phyloP scores from a whole-genome alignment of 306 rosid genomes.

The Acacia acuminata region DNA sequence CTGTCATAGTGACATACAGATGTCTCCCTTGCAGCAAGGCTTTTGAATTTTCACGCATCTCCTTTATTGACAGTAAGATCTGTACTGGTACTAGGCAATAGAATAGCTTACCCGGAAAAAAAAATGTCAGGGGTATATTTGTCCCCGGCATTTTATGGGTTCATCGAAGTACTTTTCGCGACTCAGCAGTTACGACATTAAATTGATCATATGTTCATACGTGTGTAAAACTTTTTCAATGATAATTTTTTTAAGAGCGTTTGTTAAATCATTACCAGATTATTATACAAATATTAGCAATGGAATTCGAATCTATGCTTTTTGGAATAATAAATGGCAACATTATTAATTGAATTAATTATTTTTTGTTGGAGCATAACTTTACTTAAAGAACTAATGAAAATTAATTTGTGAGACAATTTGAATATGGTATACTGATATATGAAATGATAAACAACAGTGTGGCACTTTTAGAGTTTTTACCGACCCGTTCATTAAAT shows the following conservation, averaged over 20 bases:
- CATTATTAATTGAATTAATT: not conserved
- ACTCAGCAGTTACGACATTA: no score
- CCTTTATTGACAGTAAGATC: no score
- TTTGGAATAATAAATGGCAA: not conserved
- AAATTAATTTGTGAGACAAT: no score
- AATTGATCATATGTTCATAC: no score
- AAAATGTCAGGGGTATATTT: not conserved
- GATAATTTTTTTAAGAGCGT: not conserved
- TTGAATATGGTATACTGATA: no score
- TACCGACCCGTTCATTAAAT: no score
- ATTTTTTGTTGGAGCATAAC: not conserved
- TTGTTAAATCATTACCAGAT: not conserved
- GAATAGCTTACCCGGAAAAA: not conserved
- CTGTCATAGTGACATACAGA: not conserved
- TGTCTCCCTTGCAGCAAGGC: not conserved
- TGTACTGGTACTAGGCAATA: no score
- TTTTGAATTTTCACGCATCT: not conserved
- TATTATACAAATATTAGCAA: no score
- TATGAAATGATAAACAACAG: not conserved
- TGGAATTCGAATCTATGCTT: not conserved
- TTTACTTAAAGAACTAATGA: not conserved
- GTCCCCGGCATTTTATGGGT: not conserved
- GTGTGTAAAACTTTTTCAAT: not conserved
- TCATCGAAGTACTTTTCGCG: not conserved
- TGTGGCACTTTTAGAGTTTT: not conserved